Evolutionary conservation across 164 flowering plant genomes (phyloP), one percentile per base, ranked within the genome.

Genomic region (Brasenia schreberi): DNA sequence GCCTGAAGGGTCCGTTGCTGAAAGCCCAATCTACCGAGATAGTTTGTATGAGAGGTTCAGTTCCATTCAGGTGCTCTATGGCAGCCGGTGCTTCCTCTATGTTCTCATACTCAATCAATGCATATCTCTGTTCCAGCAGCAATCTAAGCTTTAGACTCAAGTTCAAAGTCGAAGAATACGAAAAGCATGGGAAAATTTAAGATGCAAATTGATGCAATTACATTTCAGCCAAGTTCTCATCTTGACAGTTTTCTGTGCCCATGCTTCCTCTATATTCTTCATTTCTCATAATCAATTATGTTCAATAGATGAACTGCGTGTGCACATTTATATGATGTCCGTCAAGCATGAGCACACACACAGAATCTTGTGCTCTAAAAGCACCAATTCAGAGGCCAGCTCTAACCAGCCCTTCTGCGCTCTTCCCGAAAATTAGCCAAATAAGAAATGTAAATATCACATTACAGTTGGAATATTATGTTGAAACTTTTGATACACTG

Each of bases 1-100:
- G 71, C 67, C 74, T 73, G 39, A 73, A 80, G 10, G 85, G 82
- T 27, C 87, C 84, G 69, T 75, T 81, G 79, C 82, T 80, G 77
- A 84, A 84, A 63, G 85, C 87, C 85, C 87, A 84, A 68, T 81
- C 81, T 59, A 81, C 82, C 18, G 70, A 53, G 58, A 84, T 70
- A 17, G 62, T 76, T 62, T 81, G 87, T 0, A 65, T 70, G 19
- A 81, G 73, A 64, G 81, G 73, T 66, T 75, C 73, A 64, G 72
- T 65, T 39, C 83, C 84, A 71, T 80, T 76, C 81, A 80, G 64
- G 27, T 64, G 44, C 49, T 78, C 62, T 73, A 84, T 80, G 17
- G 87, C 85, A 67, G 77, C 73, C 69, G 79, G 81, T 42, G 85
- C 87, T 67, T 78, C 85, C 68, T 75, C 76, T 33, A 70, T 72